A percentile compares a stretch with the other conserved stretches of the same genome.
Evolutionary conservation across 306 rosid species (phyloP).

Genomic region (Medicago truncatula): MtrunA17r5.0-ANR NC_053049.1:11074501-11075000

Average conservation of each 20-base stretch:
- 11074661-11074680: neutral
- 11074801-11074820: conserved; percentile 93
- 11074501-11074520: too few relatives aligned
- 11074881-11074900: too few relatives aligned
- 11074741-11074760: conserved; percentile 69
- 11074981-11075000: too few relatives aligned
- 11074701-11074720: conserved; percentile 51
- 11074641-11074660: conserved; percentile 44
- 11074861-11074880: too few relatives aligned
- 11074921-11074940: neutral
- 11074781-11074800: conserved; percentile 79
- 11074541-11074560: conserved; percentile 72
- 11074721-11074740: conserved; percentile 78
- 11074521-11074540: conserved; percentile 34
- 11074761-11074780: conserved; percentile 94
- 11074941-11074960: too few relatives aligned
- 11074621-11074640: conserved; percentile 99
- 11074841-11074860: too few relatives aligned
- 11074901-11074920: neutral
- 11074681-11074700: conserved; percentile 27
- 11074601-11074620: conserved; percentile 70
- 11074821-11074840: too few relatives aligned
- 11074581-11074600: conserved; percentile 85
- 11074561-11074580: conserved; percentile 85
- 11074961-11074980: too few relatives aligned